Percentiles rank a stretch among this genome's conserved stretches.
These are phyloP conservation scores for Penicillium sp. DNA, from an alignment of 2,329 filamentous ascomycete species.

Conservation along the genomic window DNA sequence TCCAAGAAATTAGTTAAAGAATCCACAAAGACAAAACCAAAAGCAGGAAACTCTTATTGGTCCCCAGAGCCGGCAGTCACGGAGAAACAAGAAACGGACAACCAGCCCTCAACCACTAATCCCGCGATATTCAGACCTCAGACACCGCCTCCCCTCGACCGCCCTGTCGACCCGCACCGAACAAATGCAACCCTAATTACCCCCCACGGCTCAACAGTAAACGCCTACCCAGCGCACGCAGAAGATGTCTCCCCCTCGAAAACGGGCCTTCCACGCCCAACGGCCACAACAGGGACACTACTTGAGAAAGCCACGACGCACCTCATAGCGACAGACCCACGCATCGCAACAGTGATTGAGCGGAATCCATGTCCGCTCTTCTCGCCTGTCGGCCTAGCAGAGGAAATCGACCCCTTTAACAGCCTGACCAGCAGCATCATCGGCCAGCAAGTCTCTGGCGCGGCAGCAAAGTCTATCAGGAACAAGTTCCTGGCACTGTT, in stretches of 20 bases:
- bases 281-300: slow-evolving; percentile 66
- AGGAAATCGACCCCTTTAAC: slow-evolving; percentile 84
- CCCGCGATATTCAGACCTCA: slow-evolving; percentile 44
- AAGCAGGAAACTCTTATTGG: slow-evolving; percentile 18
- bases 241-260: slow-evolving; percentile 42
- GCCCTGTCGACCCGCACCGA: slow-evolving; percentile 47
- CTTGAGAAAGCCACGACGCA: slow-evolving; percentile 73
- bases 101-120: slow-evolving; percentile 22
- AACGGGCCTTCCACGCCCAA: slow-evolving; percentile 41
- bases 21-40: slow-evolving; percentile 6
- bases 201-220: slow-evolving; percentile 44
- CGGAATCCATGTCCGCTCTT: slow-evolving; percentile 76
- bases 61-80: slow-evolving; percentile 16
- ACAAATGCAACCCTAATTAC: slow-evolving; percentile 51
- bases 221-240: slow-evolving; percentile 47
- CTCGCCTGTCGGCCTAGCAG: slow-evolving; percentile 74
- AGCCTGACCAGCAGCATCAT: slow-evolving; percentile 84
- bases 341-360: slow-evolving; percentile 69
- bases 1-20: slow-evolving; percentile 21
- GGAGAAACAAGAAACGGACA: slow-evolving; percentile 32
- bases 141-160: slow-evolving; percentile 43
- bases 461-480: slow-evolving; percentile 86
- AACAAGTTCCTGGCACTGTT: slow-evolving; percentile 79
- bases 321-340: slow-evolving; percentile 69
- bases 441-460: slow-evolving; percentile 92